Evolutionary conservation across 192 early-diverging fungal species (phyloP).

Genomic region (Lobosporangium transversale): DNA sequence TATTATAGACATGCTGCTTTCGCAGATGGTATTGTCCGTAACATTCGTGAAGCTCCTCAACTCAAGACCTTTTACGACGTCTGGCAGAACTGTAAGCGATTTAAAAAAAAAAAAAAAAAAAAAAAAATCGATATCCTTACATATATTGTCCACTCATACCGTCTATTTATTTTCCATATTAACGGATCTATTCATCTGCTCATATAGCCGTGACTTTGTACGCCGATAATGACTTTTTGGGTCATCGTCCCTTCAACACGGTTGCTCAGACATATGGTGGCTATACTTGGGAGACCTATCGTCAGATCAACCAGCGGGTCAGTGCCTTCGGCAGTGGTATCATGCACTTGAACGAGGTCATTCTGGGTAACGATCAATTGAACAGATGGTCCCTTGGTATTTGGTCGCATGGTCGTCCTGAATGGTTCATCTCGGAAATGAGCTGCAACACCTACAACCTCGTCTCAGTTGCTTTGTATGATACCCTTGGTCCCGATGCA

Average conservation of each 20-base stretch:
- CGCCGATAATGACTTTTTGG: conserved; percentile 69
- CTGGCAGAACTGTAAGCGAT: conserved; percentile 59
- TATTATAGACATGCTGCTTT: conserved; percentile 57
- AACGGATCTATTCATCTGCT: too few species aligned
- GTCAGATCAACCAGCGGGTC: conserved; percentile 66
- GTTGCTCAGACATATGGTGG: conserved; percentile 69
- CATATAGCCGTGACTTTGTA: conserved; percentile 62
- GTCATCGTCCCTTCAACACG: conserved; percentile 68
- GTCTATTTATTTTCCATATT: too few species aligned
- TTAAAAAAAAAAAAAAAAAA: too few species aligned
- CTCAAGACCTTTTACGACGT: conserved; percentile 61
- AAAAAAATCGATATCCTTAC: too few species aligned
- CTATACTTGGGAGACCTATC: conserved; percentile 79
- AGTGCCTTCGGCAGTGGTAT: conserved; percentile 77
- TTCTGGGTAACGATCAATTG: conserved; percentile 43
- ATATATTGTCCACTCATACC: too few species aligned
- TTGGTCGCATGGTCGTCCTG: conserved; percentile 72
- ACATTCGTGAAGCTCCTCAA: conserved; percentile 55
- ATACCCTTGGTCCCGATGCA: conserved; percentile 86
- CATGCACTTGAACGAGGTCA: conserved; percentile 65
- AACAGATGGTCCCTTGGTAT: conserved; percentile 68
- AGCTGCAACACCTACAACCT: conserved; percentile 66
- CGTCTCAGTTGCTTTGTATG: conserved; percentile 84
- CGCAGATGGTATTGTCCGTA: conserved; percentile 44
- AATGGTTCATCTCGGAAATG: conserved; percentile 65